A percentile compares a stretch with the other conserved stretches of the same genome.
These are phyloP conservation scores for Alternaria sp. DNA, from an alignment of 2,329 filamentous ascomycete genomes.

Conservation along the genomic window DNA sequence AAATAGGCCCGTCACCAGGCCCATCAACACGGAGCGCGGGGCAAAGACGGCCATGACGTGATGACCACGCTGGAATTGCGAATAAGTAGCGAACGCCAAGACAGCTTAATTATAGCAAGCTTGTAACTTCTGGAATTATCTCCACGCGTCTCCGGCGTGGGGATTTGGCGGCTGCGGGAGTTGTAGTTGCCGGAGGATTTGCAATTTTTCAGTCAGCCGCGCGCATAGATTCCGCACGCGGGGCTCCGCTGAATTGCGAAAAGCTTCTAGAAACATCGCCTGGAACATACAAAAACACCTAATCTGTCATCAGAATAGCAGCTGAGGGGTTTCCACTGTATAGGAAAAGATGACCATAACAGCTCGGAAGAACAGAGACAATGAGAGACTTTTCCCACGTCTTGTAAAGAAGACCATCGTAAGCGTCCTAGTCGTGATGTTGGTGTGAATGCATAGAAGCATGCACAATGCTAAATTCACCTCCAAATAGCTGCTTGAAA, in stretches of 20 bases:
- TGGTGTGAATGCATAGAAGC: neutral
- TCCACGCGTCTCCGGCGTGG: no score
- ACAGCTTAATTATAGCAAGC: neutral
- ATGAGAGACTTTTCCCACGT: conserved; percentile 71
- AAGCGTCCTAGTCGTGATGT: conserved; percentile 62
- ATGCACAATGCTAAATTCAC: conserved; percentile 46
- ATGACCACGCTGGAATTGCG: conserved; percentile 15
- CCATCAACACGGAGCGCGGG: conserved; percentile 33
- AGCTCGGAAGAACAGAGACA: conserved; percentile 76
- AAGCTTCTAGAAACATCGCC: no score
- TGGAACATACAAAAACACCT: no score
- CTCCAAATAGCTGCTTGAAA: conserved; percentile 48
- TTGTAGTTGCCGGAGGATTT: no score
- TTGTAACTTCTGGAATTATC: neutral
- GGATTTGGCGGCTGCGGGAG: no score
- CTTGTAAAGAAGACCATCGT: conserved; percentile 43
- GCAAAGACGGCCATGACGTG: conserved; percentile 30
- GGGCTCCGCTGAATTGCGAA: no score
- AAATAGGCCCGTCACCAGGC: no score
- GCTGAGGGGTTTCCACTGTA: no score
- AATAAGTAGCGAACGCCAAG: conserved; percentile 2
- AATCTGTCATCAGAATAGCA: no score
- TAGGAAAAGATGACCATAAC: no score
- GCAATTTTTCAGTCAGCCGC: no score
- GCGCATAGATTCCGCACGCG: no score